Evolutionary conservation across 1,139 yeast genomes (phyloP), one percentile per base, ranked within the genome.

Genomic region (Kurtzmaniella natalensis): DNA sequence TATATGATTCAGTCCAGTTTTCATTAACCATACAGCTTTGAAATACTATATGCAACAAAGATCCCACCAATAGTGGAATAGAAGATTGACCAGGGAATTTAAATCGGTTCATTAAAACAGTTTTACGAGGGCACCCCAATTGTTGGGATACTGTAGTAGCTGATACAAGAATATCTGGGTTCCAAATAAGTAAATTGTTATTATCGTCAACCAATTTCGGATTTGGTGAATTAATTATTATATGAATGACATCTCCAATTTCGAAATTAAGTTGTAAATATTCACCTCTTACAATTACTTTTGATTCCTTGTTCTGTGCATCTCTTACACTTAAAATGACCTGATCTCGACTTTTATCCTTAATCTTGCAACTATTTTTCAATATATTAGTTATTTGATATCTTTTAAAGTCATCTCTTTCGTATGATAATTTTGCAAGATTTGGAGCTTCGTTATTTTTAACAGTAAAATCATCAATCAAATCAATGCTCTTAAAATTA

Each of bases 141-240:
- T 92, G 83, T 35, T 81, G 85, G 0, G 96, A 81, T 1, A 88
- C 75, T 3, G 81, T 65, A 0, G 98, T 92, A 3, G 95, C 88
- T 0, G 96, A 76, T 1, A 92, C 63, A 10, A 92, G 60, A 2
- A 76, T 60, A 51, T 92, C 98, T 0, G 98, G 98, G 45, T 85
- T 77, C 71, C 94, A 72, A 17, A 92, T 71, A 24, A 89, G 56
- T 18, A 88, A 54, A 45, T 83, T 79, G 31, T 70, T 72, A 20
- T 70, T 59, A 39, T 76, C 76, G 41, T 83, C 86, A 4, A 84
- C 71, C 7, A 66, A 41, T 27, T 55, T 55, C 26, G 47, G 50
- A 14, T 30, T 33, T 4, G 15, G 17, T 13, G 28, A 16, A 1
- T 49, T 45, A 7, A 72, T 59, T n/a, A 82, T 65, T 3, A 82